These are phyloP conservation scores for Ophiocordyceps camponoti-saundersi DNA, from an alignment of 2,329 filamentous ascomycete species.

Conservation along the genomic window DNA sequence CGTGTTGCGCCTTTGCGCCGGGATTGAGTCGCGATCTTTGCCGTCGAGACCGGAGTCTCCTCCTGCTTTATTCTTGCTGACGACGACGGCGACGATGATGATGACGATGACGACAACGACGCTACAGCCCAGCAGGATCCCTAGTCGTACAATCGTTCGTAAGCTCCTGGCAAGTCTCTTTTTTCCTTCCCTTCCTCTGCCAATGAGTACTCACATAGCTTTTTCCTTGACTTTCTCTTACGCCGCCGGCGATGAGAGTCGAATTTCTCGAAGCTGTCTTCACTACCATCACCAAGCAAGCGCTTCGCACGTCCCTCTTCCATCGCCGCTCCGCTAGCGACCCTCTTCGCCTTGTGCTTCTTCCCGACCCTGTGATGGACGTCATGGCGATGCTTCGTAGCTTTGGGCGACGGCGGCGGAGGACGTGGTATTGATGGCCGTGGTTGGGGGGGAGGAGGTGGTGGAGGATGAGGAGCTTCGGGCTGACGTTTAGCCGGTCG, in stretches of 20 bases:
- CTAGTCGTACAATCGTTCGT: slow-evolving; percentile 12
- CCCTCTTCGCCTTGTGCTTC: slow-evolving; percentile 34
- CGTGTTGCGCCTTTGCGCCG: slow-evolving; percentile 50
- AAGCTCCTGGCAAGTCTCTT: not conserved
- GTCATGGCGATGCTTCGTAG: slow-evolving; percentile 13
- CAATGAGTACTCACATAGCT: slow-evolving; percentile 34
- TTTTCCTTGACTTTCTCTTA: slow-evolving; percentile 37
- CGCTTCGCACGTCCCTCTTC: slow-evolving; percentile 42
- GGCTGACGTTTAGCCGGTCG: slow-evolving; percentile 3
- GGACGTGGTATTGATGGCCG: too few relatives aligned
- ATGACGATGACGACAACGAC: slow-evolving; percentile 50
- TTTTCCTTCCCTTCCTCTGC: slow-evolving; percentile 4
- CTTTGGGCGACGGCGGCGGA: slow-evolving; percentile 4
- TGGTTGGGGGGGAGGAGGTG: not conserved
- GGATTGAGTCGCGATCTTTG: slow-evolving; percentile 39
- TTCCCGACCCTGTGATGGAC: slow-evolving; percentile 5
- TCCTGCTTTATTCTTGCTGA: slow-evolving; percentile 36
- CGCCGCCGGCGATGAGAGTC: slow-evolving; percentile 24
- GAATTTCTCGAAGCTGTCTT: slow-evolving; percentile 31
- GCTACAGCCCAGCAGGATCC: slow-evolving; percentile 37
- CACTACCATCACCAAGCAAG: slow-evolving; percentile 18
- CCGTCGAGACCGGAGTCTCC: slow-evolving; percentile 25
- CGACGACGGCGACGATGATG: slow-evolving; percentile 46
- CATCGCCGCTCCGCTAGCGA: slow-evolving; percentile 53
- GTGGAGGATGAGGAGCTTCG: slow-evolving; percentile 1